Conservation (phyloP, 192 early-diverging fungal genomes). For the Linnemannia zychae region DNA sequence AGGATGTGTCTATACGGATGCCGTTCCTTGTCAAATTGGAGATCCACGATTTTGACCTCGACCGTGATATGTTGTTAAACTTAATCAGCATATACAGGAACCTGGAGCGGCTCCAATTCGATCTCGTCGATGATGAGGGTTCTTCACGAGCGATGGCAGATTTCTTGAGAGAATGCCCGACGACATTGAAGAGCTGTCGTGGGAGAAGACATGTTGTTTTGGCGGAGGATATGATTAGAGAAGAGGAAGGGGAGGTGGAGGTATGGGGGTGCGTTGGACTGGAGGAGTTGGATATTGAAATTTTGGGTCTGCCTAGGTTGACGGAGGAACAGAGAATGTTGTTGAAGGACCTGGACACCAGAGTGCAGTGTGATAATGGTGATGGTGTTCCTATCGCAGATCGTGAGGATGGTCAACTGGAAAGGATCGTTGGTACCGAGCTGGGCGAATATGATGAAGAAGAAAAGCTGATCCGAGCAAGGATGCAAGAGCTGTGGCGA, state of each 20-base stretch:
- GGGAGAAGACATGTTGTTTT: neutral
- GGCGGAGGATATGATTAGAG: neutral
- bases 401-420: neutral
- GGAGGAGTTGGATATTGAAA: neutral
- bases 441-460: neutral
- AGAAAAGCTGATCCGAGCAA: neutral
- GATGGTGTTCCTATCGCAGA: neutral
- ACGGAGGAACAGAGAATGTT: neutral
- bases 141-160: neutral
- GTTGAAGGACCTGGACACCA: neutral
- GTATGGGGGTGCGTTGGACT: neutral
- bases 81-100: neutral
- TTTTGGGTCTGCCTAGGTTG: neutral
- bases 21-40: neutral
- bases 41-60: neutral
- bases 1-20: neutral
- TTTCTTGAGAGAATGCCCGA: neutral
- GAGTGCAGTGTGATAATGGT: neutral
- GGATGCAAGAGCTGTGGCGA: neutral
- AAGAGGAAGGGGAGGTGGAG: neutral
- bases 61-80: neutral
- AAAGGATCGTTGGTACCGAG: too few relatives aligned
- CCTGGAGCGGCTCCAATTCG: neutral
- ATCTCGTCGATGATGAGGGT: neutral
- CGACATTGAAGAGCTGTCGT: neutral